Evolutionary conservation across 2,329 filamentous ascomycete species (phyloP), one percentile per base, ranked within the genome.

Genomic region (Penicillium sp.): DNA sequence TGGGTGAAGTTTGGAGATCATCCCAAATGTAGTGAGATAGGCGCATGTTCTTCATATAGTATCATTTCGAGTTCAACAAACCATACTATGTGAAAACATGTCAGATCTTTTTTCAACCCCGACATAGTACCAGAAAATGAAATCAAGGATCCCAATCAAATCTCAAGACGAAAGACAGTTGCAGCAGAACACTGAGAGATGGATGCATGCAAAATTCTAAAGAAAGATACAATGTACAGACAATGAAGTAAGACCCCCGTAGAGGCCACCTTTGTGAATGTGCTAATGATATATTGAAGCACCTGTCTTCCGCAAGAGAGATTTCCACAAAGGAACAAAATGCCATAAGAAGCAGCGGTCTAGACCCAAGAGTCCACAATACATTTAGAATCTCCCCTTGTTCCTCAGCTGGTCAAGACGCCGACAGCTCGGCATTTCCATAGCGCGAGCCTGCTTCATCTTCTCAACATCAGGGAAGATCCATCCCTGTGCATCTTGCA

Each of bases 401-500:
- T 70, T 63, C 49, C 78, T 78, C 70, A 84, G 67, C 43, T 77
- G 74, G 50, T 81, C 75, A 62, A 88, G 67, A 59, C 77, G 79
- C 64, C 76, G 76, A 70, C 86, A 89, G 62, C 76, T 81, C 69
- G 78, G 79, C 77, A 85, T 80, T 42, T 82, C 76, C 79, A 87
- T 80, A 19, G 75, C 75, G 56, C 81, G 76, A 29, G 92, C 92
- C 55, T 84, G 74, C 57, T 86, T 83, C 84, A 96, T 84, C 78
- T 91, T 91, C 58, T 87, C 86, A 48, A 85, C 80, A 66, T 97
- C 91, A 51, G 86, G 84, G 71, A 85, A 91, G 68, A 96, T 91
- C 88, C 91, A 96, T 3, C 92, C 92, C 64, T 89, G 85, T 0
- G 92, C 91, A 44, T 90, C 87, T 60, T 96, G 85, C 58, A 86